Evolutionary conservation across 148 eudicot species (phyloP).

Genomic region (Arbutus unedo): DNA sequence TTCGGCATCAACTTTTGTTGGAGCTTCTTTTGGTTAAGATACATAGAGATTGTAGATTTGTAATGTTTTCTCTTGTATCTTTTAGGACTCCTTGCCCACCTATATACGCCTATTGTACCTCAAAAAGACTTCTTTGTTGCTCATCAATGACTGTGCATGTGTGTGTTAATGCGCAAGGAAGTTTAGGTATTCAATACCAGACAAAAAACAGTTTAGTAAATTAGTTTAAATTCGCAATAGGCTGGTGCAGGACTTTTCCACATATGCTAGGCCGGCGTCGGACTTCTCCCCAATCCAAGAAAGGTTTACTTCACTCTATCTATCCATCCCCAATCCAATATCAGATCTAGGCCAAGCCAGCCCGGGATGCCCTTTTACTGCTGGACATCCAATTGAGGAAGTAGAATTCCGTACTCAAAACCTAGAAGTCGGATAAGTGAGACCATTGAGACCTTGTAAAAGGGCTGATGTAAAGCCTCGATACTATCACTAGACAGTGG

Average conservation of each 20-base stretch:
- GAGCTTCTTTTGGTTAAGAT: background rate
- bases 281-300: background rate
- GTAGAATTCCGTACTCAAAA: background rate
- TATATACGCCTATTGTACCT: background rate
- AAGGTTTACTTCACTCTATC: background rate
- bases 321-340: background rate
- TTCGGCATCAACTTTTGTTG: background rate
- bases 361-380: background rate
- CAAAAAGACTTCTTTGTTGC: background rate
- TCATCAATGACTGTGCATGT: background rate
- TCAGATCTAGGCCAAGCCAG: background rate
- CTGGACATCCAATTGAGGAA: background rate
- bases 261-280: background rate
- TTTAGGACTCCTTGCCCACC: background rate
- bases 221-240: background rate
- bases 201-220: background rate
- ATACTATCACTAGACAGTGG: background rate
- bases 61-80: background rate
- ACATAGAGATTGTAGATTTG: background rate
- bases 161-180: background rate
- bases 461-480: background rate
- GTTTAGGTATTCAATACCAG: background rate
- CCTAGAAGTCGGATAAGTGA: background rate
- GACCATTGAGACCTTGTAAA: background rate
- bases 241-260: background rate